These are phyloP conservation scores for Myxozyma mucilagina DNA, from an alignment of 805 yeast genomes.

Conservation along the genomic window DNA sequence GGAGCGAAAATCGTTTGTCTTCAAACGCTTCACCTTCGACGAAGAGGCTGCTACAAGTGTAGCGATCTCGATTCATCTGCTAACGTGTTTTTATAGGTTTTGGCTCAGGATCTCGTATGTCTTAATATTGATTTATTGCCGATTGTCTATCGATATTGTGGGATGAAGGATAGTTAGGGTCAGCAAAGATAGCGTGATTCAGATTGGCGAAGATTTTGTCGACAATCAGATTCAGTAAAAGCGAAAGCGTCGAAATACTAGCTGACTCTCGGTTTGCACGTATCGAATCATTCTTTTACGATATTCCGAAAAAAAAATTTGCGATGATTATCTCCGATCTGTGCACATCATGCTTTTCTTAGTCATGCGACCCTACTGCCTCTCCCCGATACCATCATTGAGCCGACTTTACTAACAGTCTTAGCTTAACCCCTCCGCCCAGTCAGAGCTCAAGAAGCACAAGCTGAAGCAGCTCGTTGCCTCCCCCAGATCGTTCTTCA, in stretches of 20 bases:
- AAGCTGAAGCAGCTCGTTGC: slow-evolving; percentile 97
- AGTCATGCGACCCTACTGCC: neutral
- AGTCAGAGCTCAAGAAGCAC: slow-evolving; percentile 95
- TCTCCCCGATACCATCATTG: neutral
- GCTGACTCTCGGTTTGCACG: too few species aligned
- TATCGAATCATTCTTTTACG: too few species aligned
- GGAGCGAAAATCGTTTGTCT: neutral
- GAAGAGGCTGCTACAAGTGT: neutral
- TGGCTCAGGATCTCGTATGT: slow-evolving; percentile 37
- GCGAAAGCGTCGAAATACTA: too few species aligned
- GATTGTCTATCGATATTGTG: neutral
- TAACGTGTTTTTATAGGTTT: slow-evolving; percentile 30
- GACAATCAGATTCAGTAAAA: too few species aligned
- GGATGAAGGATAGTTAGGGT: neutral
- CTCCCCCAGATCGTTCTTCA: slow-evolving; percentile 97
- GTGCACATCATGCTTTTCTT: too few species aligned
- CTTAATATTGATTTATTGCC: neutral
- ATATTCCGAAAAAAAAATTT: too few species aligned
- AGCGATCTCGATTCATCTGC: neutral
- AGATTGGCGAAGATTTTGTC: too few species aligned
- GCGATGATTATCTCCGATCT: too few species aligned
- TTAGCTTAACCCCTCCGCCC: slow-evolving; percentile 87
- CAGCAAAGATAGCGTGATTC: neutral
- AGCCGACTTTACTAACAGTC: neutral
- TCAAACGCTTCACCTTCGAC: too few species aligned